phyloP scores from a whole-genome alignment of 73 alveolate species.

The Tetrahymena thermophila region DNA sequence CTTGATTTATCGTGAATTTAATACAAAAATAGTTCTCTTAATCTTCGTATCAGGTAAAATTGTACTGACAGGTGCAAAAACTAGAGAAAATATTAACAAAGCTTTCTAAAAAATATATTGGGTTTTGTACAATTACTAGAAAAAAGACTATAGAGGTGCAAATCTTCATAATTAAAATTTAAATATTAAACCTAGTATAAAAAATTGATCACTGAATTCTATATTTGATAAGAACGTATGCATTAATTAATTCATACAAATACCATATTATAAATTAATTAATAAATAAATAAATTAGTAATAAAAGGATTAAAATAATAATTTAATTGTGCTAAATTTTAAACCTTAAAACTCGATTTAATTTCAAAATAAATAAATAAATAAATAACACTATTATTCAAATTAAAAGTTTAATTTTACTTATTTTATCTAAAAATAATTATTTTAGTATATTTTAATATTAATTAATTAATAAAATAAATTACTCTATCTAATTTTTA shows the following conservation, averaged over 20 bases:
- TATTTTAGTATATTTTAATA: too few species aligned
- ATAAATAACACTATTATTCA: too few species aligned
- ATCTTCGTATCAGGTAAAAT: conserved; percentile 94
- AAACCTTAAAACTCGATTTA: too few species aligned
- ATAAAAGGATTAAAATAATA: too few species aligned
- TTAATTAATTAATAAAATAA: too few species aligned
- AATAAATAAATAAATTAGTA: too few species aligned
- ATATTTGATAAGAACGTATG: not conserved
- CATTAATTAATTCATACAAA: not conserved
- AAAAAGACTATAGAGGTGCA: not conserved
- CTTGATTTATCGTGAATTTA: conserved; percentile 68
- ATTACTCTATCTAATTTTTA: too few species aligned
- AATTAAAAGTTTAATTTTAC: too few species aligned
- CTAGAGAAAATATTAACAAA: conserved; percentile 65
- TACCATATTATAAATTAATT: not conserved
- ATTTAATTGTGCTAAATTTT: too few species aligned
- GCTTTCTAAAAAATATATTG: conserved; percentile 53
- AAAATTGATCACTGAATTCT: not conserved
- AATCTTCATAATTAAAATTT: not conserved
- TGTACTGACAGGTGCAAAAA: conserved; percentile 95
- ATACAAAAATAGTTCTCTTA: conserved; percentile 85
- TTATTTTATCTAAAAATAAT: too few species aligned
- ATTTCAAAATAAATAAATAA: too few species aligned
- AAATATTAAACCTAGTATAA: not conserved
- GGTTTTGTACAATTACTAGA: not conserved